These are phyloP conservation scores for Paradendryphiella salina DNA, from an alignment of 2,329 filamentous ascomycete species.

Conservation along the genomic window DNA sequence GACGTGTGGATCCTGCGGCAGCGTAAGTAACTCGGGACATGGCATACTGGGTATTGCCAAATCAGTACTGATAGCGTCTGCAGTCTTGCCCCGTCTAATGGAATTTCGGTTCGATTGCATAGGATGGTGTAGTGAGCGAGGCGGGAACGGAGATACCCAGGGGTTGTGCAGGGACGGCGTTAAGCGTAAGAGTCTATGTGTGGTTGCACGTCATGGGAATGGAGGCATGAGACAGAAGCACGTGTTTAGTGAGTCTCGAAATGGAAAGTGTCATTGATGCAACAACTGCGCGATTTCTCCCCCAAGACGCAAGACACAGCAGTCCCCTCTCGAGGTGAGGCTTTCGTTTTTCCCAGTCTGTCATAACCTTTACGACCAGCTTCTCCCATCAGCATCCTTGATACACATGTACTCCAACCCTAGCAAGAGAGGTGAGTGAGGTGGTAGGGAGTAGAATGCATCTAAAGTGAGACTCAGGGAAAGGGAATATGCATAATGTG, in stretches of 20 bases:
- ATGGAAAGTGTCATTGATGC: not conserved
- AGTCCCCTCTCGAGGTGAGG: too few relatives aligned
- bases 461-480: not conserved
- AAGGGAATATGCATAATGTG: not conserved
- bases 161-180: not conserved
- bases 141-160: not conserved
- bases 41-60: too few relatives aligned
- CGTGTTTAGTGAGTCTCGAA: not conserved
- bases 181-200: not conserved
- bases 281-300: not conserved
- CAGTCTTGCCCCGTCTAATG: conserved; percentile 34
- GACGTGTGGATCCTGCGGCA: conserved; percentile 46
- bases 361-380: too few relatives aligned
- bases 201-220: not conserved
- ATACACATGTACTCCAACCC: too few relatives aligned
- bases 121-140: conserved; percentile 3
- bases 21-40: conserved; percentile 20
- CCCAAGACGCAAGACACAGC: too few relatives aligned
- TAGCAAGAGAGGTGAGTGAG: not conserved
- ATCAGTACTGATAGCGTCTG: not conserved
- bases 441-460: not conserved
- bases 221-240: too few relatives aligned
- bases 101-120: not conserved
- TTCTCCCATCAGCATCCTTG: too few relatives aligned
- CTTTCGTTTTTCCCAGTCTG: too few relatives aligned